Percentiles rank a stretch among this genome's conserved stretches.
Conservation (phyloP, 2,329 filamentous ascomycete species). For the Drechmeria coniospora region DNA sequence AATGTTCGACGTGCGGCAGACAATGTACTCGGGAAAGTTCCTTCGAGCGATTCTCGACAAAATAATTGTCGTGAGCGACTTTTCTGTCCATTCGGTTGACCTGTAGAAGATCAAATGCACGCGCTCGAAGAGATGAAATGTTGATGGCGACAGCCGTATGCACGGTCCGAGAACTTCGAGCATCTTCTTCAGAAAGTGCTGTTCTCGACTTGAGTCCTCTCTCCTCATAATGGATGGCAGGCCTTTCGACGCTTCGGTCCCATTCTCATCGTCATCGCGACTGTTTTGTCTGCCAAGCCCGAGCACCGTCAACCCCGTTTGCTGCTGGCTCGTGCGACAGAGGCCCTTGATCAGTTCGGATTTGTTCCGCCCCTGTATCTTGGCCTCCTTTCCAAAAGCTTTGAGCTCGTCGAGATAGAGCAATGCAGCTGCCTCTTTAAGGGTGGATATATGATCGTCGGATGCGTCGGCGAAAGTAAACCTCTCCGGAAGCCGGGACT, state of each 20-base stretch:
- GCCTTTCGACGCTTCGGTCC: conserved; percentile 29
- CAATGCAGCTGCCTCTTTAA: conserved; percentile 73
- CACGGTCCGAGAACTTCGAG: conserved; percentile 65
- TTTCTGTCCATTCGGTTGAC: conserved; percentile 94
- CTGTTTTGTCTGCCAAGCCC: conserved; percentile 51
- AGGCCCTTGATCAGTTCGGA: conserved; percentile 62
- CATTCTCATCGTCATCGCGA: conserved; percentile 38
- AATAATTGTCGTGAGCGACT: conserved; percentile 88
- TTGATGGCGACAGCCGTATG: conserved; percentile 58
- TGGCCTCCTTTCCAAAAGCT: conserved; percentile 67
- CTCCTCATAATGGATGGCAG: no score
- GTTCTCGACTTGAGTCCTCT: conserved; percentile 45
- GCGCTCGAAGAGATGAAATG: conserved; percentile 74
- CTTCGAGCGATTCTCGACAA: conserved; percentile 75
- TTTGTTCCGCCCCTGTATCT: conserved; percentile 79
- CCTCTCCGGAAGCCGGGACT: conserved; percentile 29
- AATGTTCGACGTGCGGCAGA: conserved; percentile 78
- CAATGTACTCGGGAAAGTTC: conserved; percentile 81
- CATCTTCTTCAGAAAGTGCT: conserved; percentile 65
- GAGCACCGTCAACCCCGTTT: conserved; percentile 58
- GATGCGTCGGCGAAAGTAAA: conserved; percentile 76
- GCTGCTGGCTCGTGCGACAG: conserved; percentile 55
- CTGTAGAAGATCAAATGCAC: conserved; percentile 94
- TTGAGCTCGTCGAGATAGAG: conserved; percentile 84
- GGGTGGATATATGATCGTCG: conserved; percentile 52